A percentile compares a stretch with the other conserved stretches of the same genome.
phyloP scores from a whole-genome alignment of 2,329 filamentous ascomycete genomes.

The Torrubiellomyces zombiae region DNA sequence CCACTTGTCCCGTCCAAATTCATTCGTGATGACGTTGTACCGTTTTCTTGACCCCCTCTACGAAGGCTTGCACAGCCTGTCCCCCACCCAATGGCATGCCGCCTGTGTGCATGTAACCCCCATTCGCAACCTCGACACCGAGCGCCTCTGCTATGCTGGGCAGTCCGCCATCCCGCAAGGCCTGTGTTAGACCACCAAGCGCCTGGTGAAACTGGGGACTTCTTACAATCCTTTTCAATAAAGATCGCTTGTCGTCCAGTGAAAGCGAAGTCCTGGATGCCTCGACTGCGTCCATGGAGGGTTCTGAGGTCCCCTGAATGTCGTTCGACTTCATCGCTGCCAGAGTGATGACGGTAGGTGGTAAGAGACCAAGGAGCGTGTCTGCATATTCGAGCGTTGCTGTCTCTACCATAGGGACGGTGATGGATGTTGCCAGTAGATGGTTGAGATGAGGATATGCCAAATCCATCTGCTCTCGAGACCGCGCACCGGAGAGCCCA shows the following conservation, averaged over 20 bases:
- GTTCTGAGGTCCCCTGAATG: conserved; percentile 43
- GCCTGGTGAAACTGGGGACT: conserved; percentile 88
- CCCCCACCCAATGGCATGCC: conserved; percentile 75
- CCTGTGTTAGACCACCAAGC: conserved; percentile 68
- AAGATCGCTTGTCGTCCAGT: conserved; percentile 58
- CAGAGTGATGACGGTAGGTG: conserved; percentile 61
- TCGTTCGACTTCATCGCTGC: conserved; percentile 46
- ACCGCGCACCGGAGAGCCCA: conserved; percentile 19
- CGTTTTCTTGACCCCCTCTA: conserved; percentile 71
- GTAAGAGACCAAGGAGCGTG: conserved; percentile 60
- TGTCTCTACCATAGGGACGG: conserved; percentile 56
- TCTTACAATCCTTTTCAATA: conserved; percentile 67
- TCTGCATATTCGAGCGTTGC: conserved; percentile 53
- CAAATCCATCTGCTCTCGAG: conserved; percentile 27
- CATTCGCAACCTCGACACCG: conserved; percentile 63
- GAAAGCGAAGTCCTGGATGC: conserved; percentile 60
- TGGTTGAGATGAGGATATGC: conserved; percentile 74
- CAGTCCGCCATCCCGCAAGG: conserved; percentile 75
- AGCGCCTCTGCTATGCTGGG: conserved; percentile 82
- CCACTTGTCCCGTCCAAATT: no score
- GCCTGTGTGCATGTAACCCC: conserved; percentile 63
- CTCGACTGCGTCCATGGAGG: conserved; percentile 49
- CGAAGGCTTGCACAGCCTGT: conserved; percentile 78
- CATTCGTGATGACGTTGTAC: no score
- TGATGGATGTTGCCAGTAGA: conserved; percentile 62